Evolutionary conservation across 352 stramenopile species (phyloP).

Genomic region (Phytophthora meadii): DNA sequence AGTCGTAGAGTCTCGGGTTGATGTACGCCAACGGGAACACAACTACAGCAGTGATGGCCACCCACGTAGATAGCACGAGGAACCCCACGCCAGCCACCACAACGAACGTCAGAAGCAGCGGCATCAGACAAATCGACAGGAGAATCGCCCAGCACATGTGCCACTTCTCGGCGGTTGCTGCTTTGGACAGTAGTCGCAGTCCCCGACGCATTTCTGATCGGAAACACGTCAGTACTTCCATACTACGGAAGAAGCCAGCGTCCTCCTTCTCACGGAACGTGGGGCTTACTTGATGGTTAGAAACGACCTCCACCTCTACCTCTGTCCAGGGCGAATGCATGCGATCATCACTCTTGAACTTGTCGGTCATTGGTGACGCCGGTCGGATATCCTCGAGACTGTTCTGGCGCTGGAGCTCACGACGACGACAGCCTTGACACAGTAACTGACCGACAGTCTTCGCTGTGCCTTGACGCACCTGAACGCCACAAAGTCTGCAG

Average conservation of each 20-base stretch:
- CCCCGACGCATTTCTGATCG: conserved; percentile 27
- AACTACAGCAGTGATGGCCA: conserved; percentile 11
- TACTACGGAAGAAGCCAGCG: conserved; percentile 23
- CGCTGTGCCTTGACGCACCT: neutral
- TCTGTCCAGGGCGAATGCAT: conserved; percentile 11
- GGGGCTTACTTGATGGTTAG: neutral
- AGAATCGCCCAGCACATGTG: conserved; percentile 32
- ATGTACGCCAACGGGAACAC: conserved; percentile 29
- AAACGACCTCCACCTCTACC: neutral
- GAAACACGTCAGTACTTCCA: conserved; percentile 38
- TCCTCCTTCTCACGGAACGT: conserved; percentile 10
- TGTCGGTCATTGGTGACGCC: conserved; percentile 17
- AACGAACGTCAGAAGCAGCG: conserved; percentile 24
- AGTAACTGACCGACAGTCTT: conserved; percentile 4
- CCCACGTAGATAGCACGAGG: conserved; percentile 29
- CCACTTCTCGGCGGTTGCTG: conserved; percentile 27
- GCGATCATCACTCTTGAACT: conserved; percentile 5
- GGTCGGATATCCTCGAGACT: conserved; percentile 31
- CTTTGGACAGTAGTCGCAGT: conserved; percentile 26
- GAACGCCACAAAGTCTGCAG: conserved; percentile 16
- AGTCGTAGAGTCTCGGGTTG: conserved; percentile 32
- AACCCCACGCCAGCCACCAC: conserved; percentile 25
- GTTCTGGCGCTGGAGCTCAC: conserved; percentile 10
- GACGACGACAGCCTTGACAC: conserved; percentile 23
- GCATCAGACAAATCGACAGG: conserved; percentile 29